These are phyloP conservation scores for Nemania sp. DNA, from an alignment of 2,329 filamentous ascomycete species.

Conservation along the genomic window DNA sequence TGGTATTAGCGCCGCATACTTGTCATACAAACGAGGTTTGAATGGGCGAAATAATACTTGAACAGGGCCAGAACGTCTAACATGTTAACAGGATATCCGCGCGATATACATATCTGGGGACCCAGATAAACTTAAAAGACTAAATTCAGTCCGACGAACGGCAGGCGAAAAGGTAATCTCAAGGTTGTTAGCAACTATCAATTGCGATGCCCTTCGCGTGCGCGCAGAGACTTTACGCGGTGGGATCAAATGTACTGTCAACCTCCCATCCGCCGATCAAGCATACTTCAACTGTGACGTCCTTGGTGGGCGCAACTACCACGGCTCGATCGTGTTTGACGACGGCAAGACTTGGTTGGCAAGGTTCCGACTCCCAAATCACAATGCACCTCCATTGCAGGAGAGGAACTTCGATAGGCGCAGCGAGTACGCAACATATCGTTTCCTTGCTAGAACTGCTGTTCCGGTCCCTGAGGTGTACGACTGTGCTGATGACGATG, in stretches of 20 bases:
- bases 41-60: conserved; percentile 25
- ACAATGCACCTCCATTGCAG: conserved; percentile 31
- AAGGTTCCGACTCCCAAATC: conserved; percentile 36
- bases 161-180: conserved; percentile 33
- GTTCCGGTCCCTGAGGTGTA: conserved; percentile 35
- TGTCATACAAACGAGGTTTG: conserved; percentile 34
- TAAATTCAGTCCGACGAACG: conserved; percentile 27
- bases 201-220: conserved; percentile 31
- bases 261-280: conserved; percentile 35
- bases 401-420: conserved; percentile 38
- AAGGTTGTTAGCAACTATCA: conserved; percentile 32
- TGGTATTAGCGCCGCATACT: conserved; percentile 28
- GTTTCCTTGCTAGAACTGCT: conserved; percentile 32
- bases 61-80: conserved; percentile 27
- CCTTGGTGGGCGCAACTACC: conserved; percentile 31
- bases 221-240: conserved; percentile 28
- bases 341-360: conserved; percentile 38
- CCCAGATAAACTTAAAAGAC: conserved; percentile 25
- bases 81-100: conserved; percentile 31
- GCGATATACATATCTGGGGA: conserved; percentile 31
- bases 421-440: conserved; percentile 37
- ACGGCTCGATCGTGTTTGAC: conserved; percentile 36
- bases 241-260: conserved; percentile 32
- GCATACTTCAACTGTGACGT: conserved; percentile 35
- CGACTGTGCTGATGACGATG: conserved; percentile 36